Conservation (phyloP, 2,329 filamentous ascomycete species). For the Calonectria hongkongensis region DNA sequence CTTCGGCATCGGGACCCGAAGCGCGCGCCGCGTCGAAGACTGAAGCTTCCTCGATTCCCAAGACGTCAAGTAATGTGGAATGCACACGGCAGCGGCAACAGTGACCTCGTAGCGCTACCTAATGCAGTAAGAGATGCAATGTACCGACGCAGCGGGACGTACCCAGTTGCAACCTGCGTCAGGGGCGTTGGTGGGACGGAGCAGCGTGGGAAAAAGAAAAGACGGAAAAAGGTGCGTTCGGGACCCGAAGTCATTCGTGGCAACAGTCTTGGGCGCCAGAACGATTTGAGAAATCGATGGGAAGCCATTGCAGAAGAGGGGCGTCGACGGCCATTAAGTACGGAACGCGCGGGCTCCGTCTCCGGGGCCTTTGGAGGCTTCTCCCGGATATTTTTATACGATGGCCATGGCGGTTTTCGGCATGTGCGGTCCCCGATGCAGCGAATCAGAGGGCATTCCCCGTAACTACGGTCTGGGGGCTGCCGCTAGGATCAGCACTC, state of each 20-base stretch:
- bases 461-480: not conserved
- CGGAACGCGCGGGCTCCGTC: slow-evolving; percentile 52
- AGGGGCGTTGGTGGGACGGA: slow-evolving; percentile 32
- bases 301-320: slow-evolving; percentile 27
- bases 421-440: slow-evolving; percentile 43
- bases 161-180: slow-evolving; percentile 29
- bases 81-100: not conserved
- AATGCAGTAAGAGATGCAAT: slow-evolving; percentile 25
- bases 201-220: slow-evolving; percentile 29
- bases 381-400: slow-evolving; percentile 16
- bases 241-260: slow-evolving; percentile 40
- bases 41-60: not conserved
- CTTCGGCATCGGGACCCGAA: slow-evolving; percentile 2
- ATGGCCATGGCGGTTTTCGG: slow-evolving; percentile 36
- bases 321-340: not conserved
- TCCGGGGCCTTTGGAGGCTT: not conserved
- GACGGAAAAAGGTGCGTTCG: slow-evolving; percentile 38
- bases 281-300: slow-evolving; percentile 37
- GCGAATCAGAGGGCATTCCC: slow-evolving; percentile 43
- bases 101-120: slow-evolving; percentile 6
- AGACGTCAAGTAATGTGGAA: not conserved
- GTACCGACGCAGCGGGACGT: slow-evolving; percentile 17
- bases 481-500: slow-evolving; percentile 7
- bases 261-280: slow-evolving; percentile 34
- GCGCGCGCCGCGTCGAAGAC: not conserved